Conservation (phyloP, 257 asterid genomes). For the Coffea canephora region DNA sequence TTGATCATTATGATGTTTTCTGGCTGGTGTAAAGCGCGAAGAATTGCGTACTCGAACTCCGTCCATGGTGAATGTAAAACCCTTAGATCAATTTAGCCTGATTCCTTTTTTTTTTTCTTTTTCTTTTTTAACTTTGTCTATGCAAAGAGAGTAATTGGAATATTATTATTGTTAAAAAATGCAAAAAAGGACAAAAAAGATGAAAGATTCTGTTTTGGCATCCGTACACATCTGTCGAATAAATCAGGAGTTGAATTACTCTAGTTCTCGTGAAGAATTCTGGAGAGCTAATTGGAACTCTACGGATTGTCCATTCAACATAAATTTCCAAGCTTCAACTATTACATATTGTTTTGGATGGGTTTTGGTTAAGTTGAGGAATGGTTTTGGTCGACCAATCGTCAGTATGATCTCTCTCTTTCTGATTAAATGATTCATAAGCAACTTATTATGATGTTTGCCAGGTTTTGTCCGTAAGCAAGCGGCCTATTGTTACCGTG, state of each 20-base stretch:
- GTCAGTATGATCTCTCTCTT: background rate
- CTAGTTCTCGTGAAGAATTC: background rate
- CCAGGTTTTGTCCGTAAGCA: background rate
- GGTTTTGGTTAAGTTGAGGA: background rate
- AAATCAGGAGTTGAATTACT: background rate
- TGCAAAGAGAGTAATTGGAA: background rate
- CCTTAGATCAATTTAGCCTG: background rate
- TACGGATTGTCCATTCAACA: background rate
- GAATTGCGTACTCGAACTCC: background rate
- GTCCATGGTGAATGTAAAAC: background rate
- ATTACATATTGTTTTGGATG: background rate
- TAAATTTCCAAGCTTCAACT: background rate
- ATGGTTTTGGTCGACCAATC: background rate
- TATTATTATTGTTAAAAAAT: background rate
- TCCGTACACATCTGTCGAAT: background rate
- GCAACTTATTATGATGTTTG: background rate
- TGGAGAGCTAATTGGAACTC: background rate
- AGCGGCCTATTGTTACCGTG: too few relatives aligned
- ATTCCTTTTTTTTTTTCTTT: background rate
- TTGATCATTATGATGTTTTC: background rate
- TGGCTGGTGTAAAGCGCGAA: background rate
- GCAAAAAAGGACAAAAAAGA: background rate
- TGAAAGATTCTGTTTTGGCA: background rate
- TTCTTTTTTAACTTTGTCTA: too few relatives aligned
- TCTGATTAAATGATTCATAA: background rate